Evolutionary conservation across 148 eudicot species (phyloP), one percentile per base, ranked within the genome.

Genomic region (Hydrangea macrophylla): DNA sequence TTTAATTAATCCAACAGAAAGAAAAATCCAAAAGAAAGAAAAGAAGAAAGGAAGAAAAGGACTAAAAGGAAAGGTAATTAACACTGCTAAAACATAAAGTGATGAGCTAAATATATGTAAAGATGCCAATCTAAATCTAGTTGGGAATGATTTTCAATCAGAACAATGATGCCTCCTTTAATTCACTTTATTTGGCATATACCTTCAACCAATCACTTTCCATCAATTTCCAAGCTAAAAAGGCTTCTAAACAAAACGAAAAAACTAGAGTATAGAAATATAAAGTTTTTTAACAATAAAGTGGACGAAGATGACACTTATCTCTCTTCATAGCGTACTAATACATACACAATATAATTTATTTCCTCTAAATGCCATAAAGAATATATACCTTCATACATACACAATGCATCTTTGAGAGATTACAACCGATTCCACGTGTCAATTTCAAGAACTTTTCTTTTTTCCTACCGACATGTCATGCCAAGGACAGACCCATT

Each of bases 191-290:
- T 58, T 58, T 73, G 56, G 70, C 75, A 72, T 62, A 48, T 20
- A 60, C 4, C 58, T 24, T 24, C 65, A 31, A 8, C 65, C 22
- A 76, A 23, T 40, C 55, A 33, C 45, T 65, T 72, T 72, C 71
- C 67, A 58, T 45, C 76, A 73, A 59, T 60, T 73, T 53, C 76
- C 76, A 73, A 73, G 53, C 65, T 66, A 65, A 32, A 65, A 65
- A 65, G 63, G 51, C 50, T 65, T 65, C 55, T 57, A 30, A 40
- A 44, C 40, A 65, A 73, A 65, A 66, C 55, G 22, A 18, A 48
- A 18, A 48, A 48, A 18, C 22, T 48, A 18, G 23, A 42, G 20
- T 11, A 44, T 3, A 48, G 53, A 48, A 48, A 48, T 18, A 5
- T 48, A 48, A 48, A 48, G 53, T 48, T 22, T 15, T 48, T 48